Conservation (phyloP, 202 grass and related monocot genomes). For the Setaria italica region DNA sequence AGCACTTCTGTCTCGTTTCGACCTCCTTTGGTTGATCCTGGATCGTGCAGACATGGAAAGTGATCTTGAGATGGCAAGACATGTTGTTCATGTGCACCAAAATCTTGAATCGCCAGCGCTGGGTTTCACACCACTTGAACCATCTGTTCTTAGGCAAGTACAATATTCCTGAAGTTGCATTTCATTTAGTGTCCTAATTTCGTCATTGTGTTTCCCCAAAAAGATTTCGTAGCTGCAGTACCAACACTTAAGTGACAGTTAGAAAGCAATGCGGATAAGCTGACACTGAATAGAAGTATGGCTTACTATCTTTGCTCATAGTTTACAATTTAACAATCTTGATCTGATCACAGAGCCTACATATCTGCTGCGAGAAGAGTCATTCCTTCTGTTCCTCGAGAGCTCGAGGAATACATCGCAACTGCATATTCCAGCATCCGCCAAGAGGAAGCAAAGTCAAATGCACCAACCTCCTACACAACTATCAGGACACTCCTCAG, state of each 20-base stretch:
- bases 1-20: constrained; percentile 95
- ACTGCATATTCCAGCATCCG: constrained; percentile 98
- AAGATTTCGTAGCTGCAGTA: not conserved
- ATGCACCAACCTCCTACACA: constrained; percentile 97
- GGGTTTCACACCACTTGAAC: constrained; percentile 92
- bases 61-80: constrained; percentile 99
- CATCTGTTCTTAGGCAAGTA: constrained; percentile 89
- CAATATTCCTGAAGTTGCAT: constrained; percentile 14
- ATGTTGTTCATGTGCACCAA: constrained; percentile 97
- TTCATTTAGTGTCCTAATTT: not conserved
- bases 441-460: constrained; percentile 99
- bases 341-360: constrained; percentile 72
- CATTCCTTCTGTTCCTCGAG: constrained; percentile 79
- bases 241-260: constrained; percentile 11
- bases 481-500: constrained; percentile 95
- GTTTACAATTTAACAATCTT: constrained; percentile 46
- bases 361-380: constrained; percentile 96
- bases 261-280: constrained; percentile 20
- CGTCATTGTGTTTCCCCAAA: not conserved
- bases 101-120: constrained; percentile 94
- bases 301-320: not conserved
- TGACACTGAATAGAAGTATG: constrained; percentile 11
- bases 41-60: constrained; percentile 98
- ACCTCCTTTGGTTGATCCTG: constrained; percentile 97
- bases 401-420: constrained; percentile 98